These are phyloP conservation scores for Barnettozyma botsteinii DNA, from an alignment of 805 yeast species.

Conservation along the genomic window DNA sequence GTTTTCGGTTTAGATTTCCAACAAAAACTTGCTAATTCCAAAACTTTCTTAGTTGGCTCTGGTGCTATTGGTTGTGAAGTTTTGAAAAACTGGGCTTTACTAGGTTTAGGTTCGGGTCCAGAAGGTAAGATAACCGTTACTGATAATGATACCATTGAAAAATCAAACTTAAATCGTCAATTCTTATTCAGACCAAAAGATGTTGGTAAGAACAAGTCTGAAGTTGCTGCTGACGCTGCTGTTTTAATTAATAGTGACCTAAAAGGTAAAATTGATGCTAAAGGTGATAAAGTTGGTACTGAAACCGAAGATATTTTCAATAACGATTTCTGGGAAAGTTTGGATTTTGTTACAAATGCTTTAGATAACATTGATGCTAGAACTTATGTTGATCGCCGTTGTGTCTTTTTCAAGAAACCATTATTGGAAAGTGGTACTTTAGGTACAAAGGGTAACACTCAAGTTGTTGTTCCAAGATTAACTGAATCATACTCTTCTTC, in stretches of 20 bases:
- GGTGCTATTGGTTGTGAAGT: slow-evolving; percentile 99
- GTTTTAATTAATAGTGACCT: slow-evolving; percentile 80
- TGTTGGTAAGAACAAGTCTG: slow-evolving; percentile 88
- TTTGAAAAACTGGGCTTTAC: slow-evolving; percentile 96
- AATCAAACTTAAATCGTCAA: slow-evolving; percentile 93
- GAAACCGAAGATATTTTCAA: slow-evolving; percentile 87
- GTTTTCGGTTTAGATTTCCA: slow-evolving; percentile 83
- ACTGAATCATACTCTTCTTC: slow-evolving; percentile 96
- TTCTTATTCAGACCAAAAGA: slow-evolving; percentile 91
- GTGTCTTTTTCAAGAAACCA: slow-evolving; percentile 88
- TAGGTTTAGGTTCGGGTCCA: slow-evolving; percentile 92
- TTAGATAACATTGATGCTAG: slow-evolving; percentile 97
- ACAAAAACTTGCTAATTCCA: slow-evolving; percentile 64
- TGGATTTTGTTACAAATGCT: slow-evolving; percentile 94
- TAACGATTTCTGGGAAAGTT: slow-evolving; percentile 75
- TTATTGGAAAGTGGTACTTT: slow-evolving; percentile 93
- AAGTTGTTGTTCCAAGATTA: slow-evolving; percentile 86
- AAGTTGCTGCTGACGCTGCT: slow-evolving; percentile 84
- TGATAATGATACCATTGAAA: slow-evolving; percentile 93
- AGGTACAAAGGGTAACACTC: slow-evolving; percentile 98
- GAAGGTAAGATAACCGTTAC: slow-evolving; percentile 80
- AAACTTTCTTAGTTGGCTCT: slow-evolving; percentile 88
- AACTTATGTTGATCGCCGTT: slow-evolving; percentile 94
- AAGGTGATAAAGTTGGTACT: slow-evolving; percentile 83
- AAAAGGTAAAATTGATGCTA: slow-evolving; percentile 66